Base-by-base conservation (phyloP, 805 yeast genomes). In the Candida multigemmis region DNA sequence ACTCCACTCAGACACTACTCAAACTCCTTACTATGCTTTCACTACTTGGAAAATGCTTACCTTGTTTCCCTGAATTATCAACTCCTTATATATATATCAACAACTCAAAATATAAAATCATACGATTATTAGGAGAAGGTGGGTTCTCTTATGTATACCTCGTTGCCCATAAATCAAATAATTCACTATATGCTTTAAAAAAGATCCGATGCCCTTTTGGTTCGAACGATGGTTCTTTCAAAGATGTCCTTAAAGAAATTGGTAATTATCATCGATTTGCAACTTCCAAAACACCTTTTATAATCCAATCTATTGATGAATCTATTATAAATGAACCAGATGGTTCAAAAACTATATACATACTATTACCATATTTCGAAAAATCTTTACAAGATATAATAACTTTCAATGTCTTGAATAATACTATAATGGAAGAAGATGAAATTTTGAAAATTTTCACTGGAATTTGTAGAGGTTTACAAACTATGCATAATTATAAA, bases 181-280 rank as follows among this genome's bases (percentile, higher is more conserved):
- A 67, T 19, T 48, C 53, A 11, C 30, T 50, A 22, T 82, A 73
- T 44, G 95, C 95, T 3, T 56, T 87, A 44, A 87, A 87, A 58
- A 81, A 82, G 57, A 82, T 85, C 28, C 61, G 87, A 34, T 86
- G 96, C 50, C 86, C 94, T 2, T 82, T 77, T 52, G 95, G 95
- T 2, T 68, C 80, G 24, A 82, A 76, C 43, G 77, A 78, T 40
- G 75, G 85, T 29, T 71, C 55, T 5, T 61, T 44, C 38, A 46
- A 43, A 31, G 56, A 66, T 24, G 94, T 94, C 1, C 65, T 83
- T 72, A 65, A 69, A 22, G 97, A 87, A 47, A 73, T 86, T 24
- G 76, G 75, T 15, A 76, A 74, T 37, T 83, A 85, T 50, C 74
- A 71, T 41, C 71, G 76, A 26, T 86, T 87, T 50, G 40, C 52